These are phyloP conservation scores for Poronia punctata DNA, from an alignment of 495 filamentous ascomycete genomes.

Conservation along the genomic window DNA sequence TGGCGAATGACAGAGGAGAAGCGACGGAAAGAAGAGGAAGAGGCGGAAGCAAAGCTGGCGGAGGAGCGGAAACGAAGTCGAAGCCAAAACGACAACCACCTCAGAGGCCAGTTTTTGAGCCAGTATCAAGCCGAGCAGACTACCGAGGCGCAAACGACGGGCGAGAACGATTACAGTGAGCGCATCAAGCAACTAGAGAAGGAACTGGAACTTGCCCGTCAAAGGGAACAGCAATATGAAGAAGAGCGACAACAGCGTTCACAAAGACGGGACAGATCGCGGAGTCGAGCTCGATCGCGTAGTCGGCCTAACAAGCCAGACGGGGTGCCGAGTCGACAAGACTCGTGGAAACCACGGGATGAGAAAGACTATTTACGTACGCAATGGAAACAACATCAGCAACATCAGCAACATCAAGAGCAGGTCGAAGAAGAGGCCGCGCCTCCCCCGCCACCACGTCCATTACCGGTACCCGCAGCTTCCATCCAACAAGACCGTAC, in stretches of 20 bases:
- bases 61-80: conserved; percentile 58
- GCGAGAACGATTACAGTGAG: conserved; percentile 30
- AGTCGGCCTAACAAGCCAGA: conserved; percentile 38
- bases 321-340: conserved; percentile 50
- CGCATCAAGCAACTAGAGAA: conserved; percentile 77
- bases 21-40: conserved; percentile 65
- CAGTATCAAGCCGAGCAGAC: conserved; percentile 68
- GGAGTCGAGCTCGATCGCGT: conserved; percentile 28
- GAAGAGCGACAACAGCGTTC: conserved; percentile 62
- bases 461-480: conserved; percentile 15
- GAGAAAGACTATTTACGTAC: conserved; percentile 67
- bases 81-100: conserved; percentile 53
- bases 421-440: conserved; percentile 11
- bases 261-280: conserved; percentile 13
- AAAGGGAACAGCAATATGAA: conserved; percentile 80
- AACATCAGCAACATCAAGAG: conserved; percentile 39
- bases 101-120: conserved; percentile 78
- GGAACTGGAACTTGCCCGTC: conserved; percentile 76
- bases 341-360: conserved; percentile 60
- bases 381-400: conserved; percentile 57
- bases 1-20: conserved; percentile 80
- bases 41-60: conserved; percentile 57
- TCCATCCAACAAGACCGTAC: conserved; percentile 30
- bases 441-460: conserved; percentile 39
- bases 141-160: conserved; percentile 22